Conservation (phyloP, 1,284 basidiomycete genomes). For the Moesziomyces globuligerus region DNA sequence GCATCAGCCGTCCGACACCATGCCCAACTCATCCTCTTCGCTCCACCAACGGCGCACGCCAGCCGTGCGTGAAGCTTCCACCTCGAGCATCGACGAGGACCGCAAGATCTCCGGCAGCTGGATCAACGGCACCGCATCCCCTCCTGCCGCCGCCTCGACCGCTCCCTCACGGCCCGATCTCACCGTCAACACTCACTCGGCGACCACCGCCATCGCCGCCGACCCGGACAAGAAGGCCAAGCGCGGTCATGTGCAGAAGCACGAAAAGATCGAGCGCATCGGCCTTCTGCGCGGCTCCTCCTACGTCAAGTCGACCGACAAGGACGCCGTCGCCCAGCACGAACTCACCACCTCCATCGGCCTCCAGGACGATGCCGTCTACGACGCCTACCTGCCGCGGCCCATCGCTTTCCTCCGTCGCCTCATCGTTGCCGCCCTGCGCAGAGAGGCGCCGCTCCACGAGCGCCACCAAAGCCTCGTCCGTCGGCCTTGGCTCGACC, state of each 20-base stretch:
- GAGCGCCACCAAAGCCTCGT: slow-evolving; percentile 48
- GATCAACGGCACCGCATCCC: slow-evolving; percentile 2
- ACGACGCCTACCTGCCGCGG: slow-evolving; percentile 52
- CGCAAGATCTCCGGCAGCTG: slow-evolving; percentile 39
- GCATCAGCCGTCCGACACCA: neutral
- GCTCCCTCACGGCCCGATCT: slow-evolving; percentile 5
- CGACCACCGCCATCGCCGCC: neutral
- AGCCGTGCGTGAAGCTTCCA: slow-evolving; percentile 32
- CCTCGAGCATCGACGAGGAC: slow-evolving; percentile 45
- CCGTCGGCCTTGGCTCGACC: slow-evolving; percentile 75
- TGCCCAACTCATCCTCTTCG: slow-evolving; percentile 14
- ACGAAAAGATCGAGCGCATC: slow-evolving; percentile 44
- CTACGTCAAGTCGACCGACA: slow-evolving; percentile 32
- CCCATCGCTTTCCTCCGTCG: slow-evolving; percentile 46
- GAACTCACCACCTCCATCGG: slow-evolving; percentile 54
- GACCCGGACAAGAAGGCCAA: slow-evolving; percentile 10
- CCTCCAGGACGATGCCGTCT: slow-evolving; percentile 47
- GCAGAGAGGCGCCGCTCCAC: slow-evolving; percentile 41
- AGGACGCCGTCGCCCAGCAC: slow-evolving; percentile 25
- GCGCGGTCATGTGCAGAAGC: slow-evolving; percentile 37
- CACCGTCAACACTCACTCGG: slow-evolving; percentile 9
- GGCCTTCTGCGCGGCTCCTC: slow-evolving; percentile 46
- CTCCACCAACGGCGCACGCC: slow-evolving; percentile 26
- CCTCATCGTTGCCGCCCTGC: slow-evolving; percentile 33
- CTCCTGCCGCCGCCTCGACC: neutral